Evolutionary conservation across 805 yeast genomes (phyloP), one percentile per base, ranked within the genome.

Genomic region (Suhomyces prunicola): DNA sequence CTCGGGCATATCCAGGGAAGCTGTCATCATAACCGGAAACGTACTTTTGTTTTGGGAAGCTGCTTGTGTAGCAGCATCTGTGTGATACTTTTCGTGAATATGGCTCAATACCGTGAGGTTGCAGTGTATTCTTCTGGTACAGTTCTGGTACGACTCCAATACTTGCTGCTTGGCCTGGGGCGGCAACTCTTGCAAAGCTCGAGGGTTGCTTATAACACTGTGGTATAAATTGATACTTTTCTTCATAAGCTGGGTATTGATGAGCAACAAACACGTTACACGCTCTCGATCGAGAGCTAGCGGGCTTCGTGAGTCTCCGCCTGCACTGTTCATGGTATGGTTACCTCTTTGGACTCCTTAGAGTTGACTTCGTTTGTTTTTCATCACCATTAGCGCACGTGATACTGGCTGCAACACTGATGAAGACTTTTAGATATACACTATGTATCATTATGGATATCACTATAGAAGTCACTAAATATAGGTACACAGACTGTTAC

Each of bases 1-100:
- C 57, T 81, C 86, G 0, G 85, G 84, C 68, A 81, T 71, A 45
- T 80, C 85, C 3, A 75, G 75, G 6, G 86, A 86, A 5, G 87
- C 78, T 1, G 80, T 69, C 54, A 81, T 72, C 41, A 82, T 78
- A 29, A 77, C 73, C 2, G 87, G 87, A 51, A 76, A 76, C 63
- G 65, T 48, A 62, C 58, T 60, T 55, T 67, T 65, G 44, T 65
- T 68, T 33, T 59, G 64, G 36, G 62, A 60, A 6, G 63, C 61
- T 44, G 61, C 66, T n/a, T 62, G 67, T 5, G 63, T 56, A 3
- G 64, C 65, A 7, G 66, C 62, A 51, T 65, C 64, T n/a, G 58
- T 54, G 54, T 72, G 73, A 54, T 75, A 74, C 48, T 68, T 63
- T 47, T 73, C 78, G 52, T 71, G 72, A 36, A 76, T 64, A 54